Evolutionary conservation across 2,329 filamentous ascomycete genomes (phyloP), one percentile per base, ranked within the genome.

Genomic region (Fusarium abutilonis): DNA sequence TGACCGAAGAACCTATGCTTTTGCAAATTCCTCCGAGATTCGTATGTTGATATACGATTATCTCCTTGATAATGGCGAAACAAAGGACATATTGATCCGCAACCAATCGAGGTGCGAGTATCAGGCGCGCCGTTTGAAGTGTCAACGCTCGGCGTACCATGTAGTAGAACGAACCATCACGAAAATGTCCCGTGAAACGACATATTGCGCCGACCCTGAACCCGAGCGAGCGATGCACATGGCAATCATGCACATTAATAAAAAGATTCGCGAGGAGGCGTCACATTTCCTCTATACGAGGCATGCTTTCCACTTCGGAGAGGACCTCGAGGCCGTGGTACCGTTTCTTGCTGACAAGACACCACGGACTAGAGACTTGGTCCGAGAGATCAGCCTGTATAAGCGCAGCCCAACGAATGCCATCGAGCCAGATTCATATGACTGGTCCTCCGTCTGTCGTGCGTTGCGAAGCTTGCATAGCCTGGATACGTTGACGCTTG

Each of bases 261-360:
- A 76, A 36, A 77, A 77, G 50, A 76, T 87, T 46, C 78, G 87
- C 70, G 75, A 78, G 56, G 86, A 89, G 70, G 81, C 83, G n/a
- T 75, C 81, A 4, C 78, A 82, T 54, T 70, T 85, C 14, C 75
- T 89, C 4, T 89, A 89, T 72, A 77, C 76, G 8, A 75, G 72
- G 52, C 83, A 87, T 69, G 76, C 76, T 1, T 88, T 89, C 71
- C 81, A 83, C 66, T 89, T 89, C 70, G 82, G 82, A 59, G 78
- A 79, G 43, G 79, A 85, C 72, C 77, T 89, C 62, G 86, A 89
- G 72, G 84, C 86, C 14, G 79, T 86, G 6, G 78, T 82, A 1
- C 84, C 86, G 0, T 89, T 89, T 69, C 76, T 89, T 35, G 75
- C 77, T 29, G 85, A 88, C 69, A 78, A 87, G 31, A 84, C 82